These are phyloP conservation scores for Litchi chinensis DNA, from an alignment of 345 rosid species.

Conservation along the genomic window DNA sequence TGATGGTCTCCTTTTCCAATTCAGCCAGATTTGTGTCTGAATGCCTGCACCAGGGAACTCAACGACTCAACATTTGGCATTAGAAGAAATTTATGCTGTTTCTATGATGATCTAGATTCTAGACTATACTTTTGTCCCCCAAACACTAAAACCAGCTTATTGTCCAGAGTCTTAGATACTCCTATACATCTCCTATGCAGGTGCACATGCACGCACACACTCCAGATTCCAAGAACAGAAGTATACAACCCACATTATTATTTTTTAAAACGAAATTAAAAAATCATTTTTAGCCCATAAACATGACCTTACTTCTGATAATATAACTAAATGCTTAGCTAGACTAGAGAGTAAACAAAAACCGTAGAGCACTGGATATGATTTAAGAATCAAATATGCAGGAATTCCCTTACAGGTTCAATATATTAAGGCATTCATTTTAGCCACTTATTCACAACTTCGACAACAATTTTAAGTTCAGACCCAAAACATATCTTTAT, in stretches of 20 bases:
- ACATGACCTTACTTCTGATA: background rate
- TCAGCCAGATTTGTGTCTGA: slow-evolving; percentile 87
- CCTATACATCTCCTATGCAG: background rate
- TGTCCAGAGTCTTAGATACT: background rate
- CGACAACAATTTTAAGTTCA: background rate
- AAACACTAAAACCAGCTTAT: background rate
- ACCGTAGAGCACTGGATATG: background rate
- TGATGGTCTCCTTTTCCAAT: slow-evolving; percentile 57
- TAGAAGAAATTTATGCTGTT: slow-evolving; percentile 6
- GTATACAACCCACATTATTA: background rate
- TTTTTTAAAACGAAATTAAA: background rate
- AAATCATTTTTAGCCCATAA: background rate
- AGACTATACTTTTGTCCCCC: background rate
- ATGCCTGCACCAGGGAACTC: slow-evolving; percentile 59
- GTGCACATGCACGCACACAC: background rate
- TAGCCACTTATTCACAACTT: background rate
- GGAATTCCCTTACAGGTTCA: background rate
- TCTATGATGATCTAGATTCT: background rate
- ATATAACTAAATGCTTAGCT: background rate
- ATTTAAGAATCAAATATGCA: background rate
- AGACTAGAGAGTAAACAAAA: background rate
- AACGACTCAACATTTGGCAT: slow-evolving; percentile 19
- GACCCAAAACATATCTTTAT: background rate
- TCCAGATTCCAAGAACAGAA: slow-evolving; percentile 4
- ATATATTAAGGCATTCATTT: background rate